Evolutionary conservation across 106 monocot species (phyloP), one percentile per base, ranked within the genome.

Genomic region (Dactylorhiza incarnata): DNA sequence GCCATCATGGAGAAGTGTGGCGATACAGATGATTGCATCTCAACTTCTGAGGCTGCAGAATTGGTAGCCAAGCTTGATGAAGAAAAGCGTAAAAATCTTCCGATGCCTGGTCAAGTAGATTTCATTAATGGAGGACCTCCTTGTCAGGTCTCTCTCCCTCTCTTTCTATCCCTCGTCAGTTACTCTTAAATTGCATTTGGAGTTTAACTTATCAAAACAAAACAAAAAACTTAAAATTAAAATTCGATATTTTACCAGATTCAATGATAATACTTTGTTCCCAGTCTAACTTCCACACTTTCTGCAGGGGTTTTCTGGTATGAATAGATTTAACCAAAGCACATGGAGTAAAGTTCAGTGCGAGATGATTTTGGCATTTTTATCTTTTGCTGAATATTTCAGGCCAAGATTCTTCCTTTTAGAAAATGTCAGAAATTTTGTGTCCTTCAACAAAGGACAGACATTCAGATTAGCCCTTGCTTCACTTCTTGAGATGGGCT

Each of bases 51-150:
- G 74, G 99, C 99, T 80, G 80, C 72, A 67, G 89, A 99, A 72
- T 79, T 89, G 72, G 94, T 87, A 71, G 77, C 89, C 63, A 68
- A 63, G 23, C 77, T 94, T 50, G 48, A 61, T 71, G 82, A 86
- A 54, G 91, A 94, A 19, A 90, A 91, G 71, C 66, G 86, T 50
- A 86, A 81, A 24, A 88, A 89, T 58, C 85, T 99, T 69, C 99
- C 99, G 15, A n/a, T 99, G 67, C 99, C 99, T 5, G 99, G 99
- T 47, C 82, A 99, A 91, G 99, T 99, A 73, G 94, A 94, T 82
- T 99, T 99, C 80, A 99, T 99, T 23, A 99, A 94, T 79, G 99
- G 99, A 78, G 99, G 99, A 2, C 99, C 99, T 82, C 99, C 99
- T 26, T 99, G 99, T 72, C 99, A 99, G 94, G 99, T 94, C 8